Conservation (phyloP, 768 basidiomycete genomes). For the Rhizopogon rudus region DNA sequence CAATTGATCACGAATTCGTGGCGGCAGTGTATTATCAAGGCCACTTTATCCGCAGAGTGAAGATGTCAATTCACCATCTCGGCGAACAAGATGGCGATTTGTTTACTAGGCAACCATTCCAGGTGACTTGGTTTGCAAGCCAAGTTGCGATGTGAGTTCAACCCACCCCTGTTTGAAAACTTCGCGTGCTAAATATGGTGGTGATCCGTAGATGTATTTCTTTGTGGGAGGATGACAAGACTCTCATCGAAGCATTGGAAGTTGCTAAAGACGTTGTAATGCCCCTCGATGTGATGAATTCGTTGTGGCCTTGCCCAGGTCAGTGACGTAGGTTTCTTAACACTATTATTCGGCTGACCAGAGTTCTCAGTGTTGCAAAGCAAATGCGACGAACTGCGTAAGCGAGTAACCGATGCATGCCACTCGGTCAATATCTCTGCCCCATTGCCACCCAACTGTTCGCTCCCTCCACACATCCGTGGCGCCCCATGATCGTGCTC, state of each 20-base stretch:
- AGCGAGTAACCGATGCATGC: conserved; percentile 46
- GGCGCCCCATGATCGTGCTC: conserved; percentile 14
- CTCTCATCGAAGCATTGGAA: conserved; percentile 53
- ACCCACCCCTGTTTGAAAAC: conserved; percentile 4
- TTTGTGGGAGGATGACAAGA: conserved; percentile 60
- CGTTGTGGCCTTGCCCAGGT: conserved; percentile 62
- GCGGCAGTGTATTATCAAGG: conserved; percentile 61
- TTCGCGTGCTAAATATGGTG: conserved; percentile 4
- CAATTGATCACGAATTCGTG: conserved; percentile 1
- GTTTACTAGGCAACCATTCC: conserved; percentile 64
- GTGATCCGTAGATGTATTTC: conserved; percentile 46
- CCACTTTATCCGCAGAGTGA: conserved; percentile 58
- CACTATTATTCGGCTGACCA: neutral
- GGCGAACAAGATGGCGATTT: conserved; percentile 47
- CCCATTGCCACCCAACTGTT: conserved; percentile 35
- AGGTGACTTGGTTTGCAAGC: conserved; percentile 66
- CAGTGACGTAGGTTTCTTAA: conserved; percentile 10
- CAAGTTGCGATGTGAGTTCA: conserved; percentile 55
- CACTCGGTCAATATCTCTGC: conserved; percentile 33
- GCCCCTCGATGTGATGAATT: conserved; percentile 62
- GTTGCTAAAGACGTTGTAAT: conserved; percentile 61
- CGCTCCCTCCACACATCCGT: conserved; percentile 31
- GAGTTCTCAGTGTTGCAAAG: conserved; percentile 37
- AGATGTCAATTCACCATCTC: conserved; percentile 47
- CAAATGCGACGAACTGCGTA: conserved; percentile 45